Percentiles rank a stretch among this genome's conserved stretches.
Evolutionary conservation across 2,329 filamentous ascomycete genomes (phyloP).

Genomic region (Coniochaeta pulveracea): DNA sequence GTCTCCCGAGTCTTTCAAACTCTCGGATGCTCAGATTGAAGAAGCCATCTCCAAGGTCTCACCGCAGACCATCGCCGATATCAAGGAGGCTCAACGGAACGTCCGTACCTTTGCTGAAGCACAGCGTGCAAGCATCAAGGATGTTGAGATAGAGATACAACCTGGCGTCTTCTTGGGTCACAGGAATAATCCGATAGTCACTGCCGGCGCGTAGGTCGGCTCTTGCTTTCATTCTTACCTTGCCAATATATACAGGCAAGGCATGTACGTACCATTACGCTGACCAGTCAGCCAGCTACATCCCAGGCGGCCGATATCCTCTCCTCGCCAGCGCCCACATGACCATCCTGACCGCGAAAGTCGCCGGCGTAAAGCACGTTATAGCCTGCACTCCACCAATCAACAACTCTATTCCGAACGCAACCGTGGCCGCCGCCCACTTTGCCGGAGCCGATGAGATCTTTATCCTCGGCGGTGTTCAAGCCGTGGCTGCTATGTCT

Average conservation of each 20-base stretch:
- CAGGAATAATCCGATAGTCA: constrained; percentile 33
- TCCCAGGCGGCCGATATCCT: constrained; percentile 39
- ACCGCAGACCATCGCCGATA: constrained; percentile 26
- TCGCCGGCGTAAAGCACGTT: constrained; percentile 37
- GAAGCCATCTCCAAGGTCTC: constrained; percentile 30
- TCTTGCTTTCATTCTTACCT: neutral
- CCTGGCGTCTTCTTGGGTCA: constrained; percentile 39
- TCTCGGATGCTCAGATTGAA: constrained; percentile 31
- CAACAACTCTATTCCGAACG: constrained; percentile 30
- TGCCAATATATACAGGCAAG: too few species aligned
- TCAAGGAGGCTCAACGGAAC: constrained; percentile 33
- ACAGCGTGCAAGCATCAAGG: constrained; percentile 29
- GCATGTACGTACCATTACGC: neutral
- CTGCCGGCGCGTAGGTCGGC: constrained; percentile 28
- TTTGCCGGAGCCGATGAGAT: constrained; percentile 38
- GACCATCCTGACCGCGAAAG: constrained; percentile 43
- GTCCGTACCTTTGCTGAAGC: constrained; percentile 35
- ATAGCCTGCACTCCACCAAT: constrained; percentile 41
- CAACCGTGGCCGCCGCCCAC: constrained; percentile 38
- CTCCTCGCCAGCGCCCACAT: constrained; percentile 42
- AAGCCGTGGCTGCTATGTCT: constrained; percentile 41
- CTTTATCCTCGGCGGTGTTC: constrained; percentile 37
- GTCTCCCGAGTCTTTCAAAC: constrained; percentile 34
- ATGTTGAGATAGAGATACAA: constrained; percentile 38
- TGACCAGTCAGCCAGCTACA: constrained; percentile 19